Evolutionary conservation across 805 yeast genomes (phyloP).

Genomic region (Saturnispora besseyi): DNA sequence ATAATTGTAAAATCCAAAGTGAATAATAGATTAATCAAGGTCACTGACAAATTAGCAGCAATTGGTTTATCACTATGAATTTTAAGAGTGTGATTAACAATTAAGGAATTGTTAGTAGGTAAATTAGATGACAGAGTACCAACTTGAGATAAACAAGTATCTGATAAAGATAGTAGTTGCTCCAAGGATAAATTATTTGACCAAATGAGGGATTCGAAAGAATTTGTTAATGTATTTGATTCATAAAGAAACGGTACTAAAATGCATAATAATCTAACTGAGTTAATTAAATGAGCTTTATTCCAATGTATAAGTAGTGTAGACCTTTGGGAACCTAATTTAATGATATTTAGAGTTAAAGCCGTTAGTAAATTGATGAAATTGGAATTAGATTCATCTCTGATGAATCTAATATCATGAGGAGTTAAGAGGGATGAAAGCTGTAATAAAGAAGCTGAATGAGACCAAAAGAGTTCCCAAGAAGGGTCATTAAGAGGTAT

Average conservation of each 20-base stretch:
- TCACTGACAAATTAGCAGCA: constrained; percentile 31
- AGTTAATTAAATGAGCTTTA: constrained; percentile 40
- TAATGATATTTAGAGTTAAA: constrained; percentile 27
- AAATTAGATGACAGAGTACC: neutral
- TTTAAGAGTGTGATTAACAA: neutral
- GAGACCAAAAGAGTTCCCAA: constrained; percentile 39
- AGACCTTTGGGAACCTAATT: constrained; percentile 16
- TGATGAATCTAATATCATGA: constrained; percentile 48
- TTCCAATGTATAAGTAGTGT: constrained; percentile 17
- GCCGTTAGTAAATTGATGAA: constrained; percentile 45
- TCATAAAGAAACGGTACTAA: constrained; percentile 65
- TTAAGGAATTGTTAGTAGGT: too few species aligned
- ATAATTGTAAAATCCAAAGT: constrained; percentile 48
- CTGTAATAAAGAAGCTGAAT: constrained; percentile 46
- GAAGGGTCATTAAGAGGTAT: constrained; percentile 1
- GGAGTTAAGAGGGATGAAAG: constrained; percentile 48
- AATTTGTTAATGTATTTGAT: constrained; percentile 28
- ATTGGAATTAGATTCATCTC: constrained; percentile 49
- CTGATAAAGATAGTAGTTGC: neutral
- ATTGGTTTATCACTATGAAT: constrained; percentile 20
- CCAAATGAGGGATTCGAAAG: constrained; percentile 35
- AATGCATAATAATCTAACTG: constrained; percentile 55
- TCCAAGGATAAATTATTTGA: neutral
- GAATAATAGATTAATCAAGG: constrained; percentile 42
- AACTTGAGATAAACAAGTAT: neutral